These are phyloP conservation scores for Yarrowia sp. DNA, from an alignment of 805 yeast species.

Conservation along the genomic window DNA sequence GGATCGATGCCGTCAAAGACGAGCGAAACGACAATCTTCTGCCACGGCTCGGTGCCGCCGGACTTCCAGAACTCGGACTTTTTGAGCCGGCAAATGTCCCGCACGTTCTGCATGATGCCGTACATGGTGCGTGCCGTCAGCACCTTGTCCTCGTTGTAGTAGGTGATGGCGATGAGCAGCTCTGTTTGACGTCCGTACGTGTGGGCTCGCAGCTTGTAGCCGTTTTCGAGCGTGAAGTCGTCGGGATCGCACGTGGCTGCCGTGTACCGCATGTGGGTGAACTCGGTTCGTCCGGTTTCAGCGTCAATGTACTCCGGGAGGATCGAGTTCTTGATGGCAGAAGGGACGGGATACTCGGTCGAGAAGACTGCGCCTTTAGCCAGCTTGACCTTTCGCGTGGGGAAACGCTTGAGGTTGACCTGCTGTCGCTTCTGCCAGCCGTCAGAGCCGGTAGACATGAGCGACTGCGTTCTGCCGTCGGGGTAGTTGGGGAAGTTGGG, in stretches of 20 bases:
- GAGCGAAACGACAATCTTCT: slow-evolving; percentile 60
- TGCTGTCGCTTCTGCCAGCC: slow-evolving; percentile 36
- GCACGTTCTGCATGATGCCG: slow-evolving; percentile 62
- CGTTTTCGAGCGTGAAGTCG: slow-evolving; percentile 52
- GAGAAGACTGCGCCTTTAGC: slow-evolving; percentile 40
- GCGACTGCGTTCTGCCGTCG: neutral
- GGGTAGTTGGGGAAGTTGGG: slow-evolving; percentile 5
- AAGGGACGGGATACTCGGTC: slow-evolving; percentile 43
- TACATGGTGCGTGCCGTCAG: slow-evolving; percentile 60
- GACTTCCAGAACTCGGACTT: slow-evolving; percentile 47
- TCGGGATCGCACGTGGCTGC: slow-evolving; percentile 73
- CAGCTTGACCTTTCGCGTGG: slow-evolving; percentile 42
- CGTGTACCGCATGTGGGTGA: slow-evolving; percentile 58
- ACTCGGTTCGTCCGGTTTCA: slow-evolving; percentile 48
- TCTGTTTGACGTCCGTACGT: slow-evolving; percentile 61
- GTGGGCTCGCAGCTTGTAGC: slow-evolving; percentile 55
- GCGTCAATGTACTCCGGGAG: slow-evolving; percentile 44
- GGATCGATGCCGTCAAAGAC: slow-evolving; percentile 67
- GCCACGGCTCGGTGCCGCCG: slow-evolving; percentile 58
- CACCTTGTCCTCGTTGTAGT: slow-evolving; percentile 66
- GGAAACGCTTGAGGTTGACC: slow-evolving; percentile 36
- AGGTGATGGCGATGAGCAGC: slow-evolving; percentile 59
- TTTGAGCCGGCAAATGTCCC: slow-evolving; percentile 54
- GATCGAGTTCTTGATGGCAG: slow-evolving; percentile 42
- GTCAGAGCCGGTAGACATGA: slow-evolving; percentile 26